A percentile compares a stretch with the other conserved stretches of the same genome.
phyloP scores from a whole-genome alignment of 495 filamentous ascomycete genomes.

The Xylaria bambusicola region DNA sequence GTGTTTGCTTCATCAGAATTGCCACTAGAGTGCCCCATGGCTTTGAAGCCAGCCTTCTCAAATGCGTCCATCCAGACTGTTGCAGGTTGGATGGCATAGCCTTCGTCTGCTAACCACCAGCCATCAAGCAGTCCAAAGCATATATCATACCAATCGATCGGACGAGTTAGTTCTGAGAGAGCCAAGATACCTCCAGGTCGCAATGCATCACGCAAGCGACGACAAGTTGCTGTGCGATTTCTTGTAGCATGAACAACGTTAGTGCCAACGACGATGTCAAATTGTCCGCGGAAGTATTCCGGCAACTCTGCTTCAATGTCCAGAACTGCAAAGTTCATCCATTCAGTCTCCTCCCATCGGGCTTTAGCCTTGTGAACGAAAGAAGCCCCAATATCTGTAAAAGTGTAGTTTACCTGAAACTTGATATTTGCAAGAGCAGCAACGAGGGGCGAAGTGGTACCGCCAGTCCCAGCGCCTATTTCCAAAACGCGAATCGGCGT shows the following conservation, averaged over 20 bases:
- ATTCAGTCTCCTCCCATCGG: conserved; percentile 33
- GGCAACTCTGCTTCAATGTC: conserved; percentile 44
- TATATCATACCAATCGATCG: conserved; percentile 43
- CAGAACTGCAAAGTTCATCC: conserved; percentile 41
- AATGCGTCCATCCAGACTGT: conserved; percentile 38
- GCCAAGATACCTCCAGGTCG: conserved; percentile 40
- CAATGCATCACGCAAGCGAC: conserved; percentile 37
- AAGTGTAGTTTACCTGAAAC: conserved; percentile 51
- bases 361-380: conserved; percentile 39
- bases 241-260: conserved; percentile 49
- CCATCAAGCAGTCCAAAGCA: conserved; percentile 53
- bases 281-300: conserved; percentile 36
- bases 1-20: too few relatives aligned
- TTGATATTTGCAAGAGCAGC: conserved; percentile 38
- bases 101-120: conserved; percentile 53
- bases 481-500: conserved; percentile 38
- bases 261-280: conserved; percentile 42
- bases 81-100: conserved; percentile 33
- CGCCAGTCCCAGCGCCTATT: conserved; percentile 49
- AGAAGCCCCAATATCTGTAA: conserved; percentile 47
- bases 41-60: conserved; percentile 33
- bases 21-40: too few relatives aligned
- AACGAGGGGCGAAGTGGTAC: conserved; percentile 40
- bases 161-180: conserved; percentile 45
- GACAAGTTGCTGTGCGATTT: conserved; percentile 26